These are phyloP conservation scores for Simmondsia chinensis DNA, from an alignment of 148 eudicot species.

Conservation along the genomic window DNA sequence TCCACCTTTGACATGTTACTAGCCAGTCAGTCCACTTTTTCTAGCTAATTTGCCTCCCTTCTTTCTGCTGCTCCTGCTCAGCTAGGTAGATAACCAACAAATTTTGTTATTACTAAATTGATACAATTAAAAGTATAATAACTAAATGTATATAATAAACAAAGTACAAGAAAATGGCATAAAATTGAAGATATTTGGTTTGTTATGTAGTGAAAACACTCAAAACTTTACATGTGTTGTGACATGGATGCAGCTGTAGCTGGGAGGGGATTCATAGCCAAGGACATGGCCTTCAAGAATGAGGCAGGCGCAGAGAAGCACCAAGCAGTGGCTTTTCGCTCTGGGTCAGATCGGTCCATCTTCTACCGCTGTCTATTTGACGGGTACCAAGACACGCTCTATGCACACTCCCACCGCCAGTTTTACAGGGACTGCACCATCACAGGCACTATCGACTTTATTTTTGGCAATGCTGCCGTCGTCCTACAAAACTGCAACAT, in stretches of 20 bases:
- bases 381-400: conserved; percentile 64
- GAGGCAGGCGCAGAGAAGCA: conserved; percentile 65
- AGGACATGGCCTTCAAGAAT: conserved; percentile 50
- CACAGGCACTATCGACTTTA: conserved; percentile 68
- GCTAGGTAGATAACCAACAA: too few relatives aligned
- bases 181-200: too few relatives aligned
- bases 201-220: too few relatives aligned
- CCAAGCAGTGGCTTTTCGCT: conserved; percentile 68
- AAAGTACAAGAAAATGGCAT: too few relatives aligned
- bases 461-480: conserved; percentile 65
- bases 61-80: too few relatives aligned
- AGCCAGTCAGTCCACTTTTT: too few relatives aligned
- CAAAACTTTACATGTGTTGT: too few relatives aligned
- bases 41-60: too few relatives aligned
- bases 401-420: conserved; percentile 61
- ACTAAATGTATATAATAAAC: too few relatives aligned
- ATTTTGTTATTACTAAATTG: too few relatives aligned
- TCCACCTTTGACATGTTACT: too few relatives aligned
- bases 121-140: too few relatives aligned
- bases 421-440: conserved; percentile 70
- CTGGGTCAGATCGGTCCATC: conserved; percentile 44
- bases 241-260: conserved; percentile 23
- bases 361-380: conserved; percentile 43
- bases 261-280: conserved; percentile 55
- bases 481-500: conserved; percentile 62